Conservation (phyloP, 164 flowering plant genomes). For the Umbilicus rupestris region DNA sequence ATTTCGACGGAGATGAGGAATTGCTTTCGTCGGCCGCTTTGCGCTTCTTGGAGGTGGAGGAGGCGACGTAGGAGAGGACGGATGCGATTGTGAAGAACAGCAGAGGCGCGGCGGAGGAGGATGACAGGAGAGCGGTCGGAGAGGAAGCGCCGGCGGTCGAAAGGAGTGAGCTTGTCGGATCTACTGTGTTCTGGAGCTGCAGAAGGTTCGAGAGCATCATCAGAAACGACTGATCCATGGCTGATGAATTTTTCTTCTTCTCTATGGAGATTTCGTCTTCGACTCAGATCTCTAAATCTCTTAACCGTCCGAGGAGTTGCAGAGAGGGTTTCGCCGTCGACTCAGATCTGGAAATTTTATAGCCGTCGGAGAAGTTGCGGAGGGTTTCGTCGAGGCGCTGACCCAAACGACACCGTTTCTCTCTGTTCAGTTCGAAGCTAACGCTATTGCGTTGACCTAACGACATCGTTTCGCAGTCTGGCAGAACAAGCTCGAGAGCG, state of each 20-base stretch:
- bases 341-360: too few relatives aligned
- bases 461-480: too few relatives aligned
- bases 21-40: constrained; percentile 13
- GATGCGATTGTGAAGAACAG: constrained; percentile 52
- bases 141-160: constrained; percentile 29
- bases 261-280: constrained; percentile 9
- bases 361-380: too few relatives aligned
- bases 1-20: constrained; percentile 20
- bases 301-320: too few relatives aligned
- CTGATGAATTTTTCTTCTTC: constrained; percentile 11
- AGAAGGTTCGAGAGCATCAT: constrained; percentile 83
- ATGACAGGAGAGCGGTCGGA: constrained; percentile 25
- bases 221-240: constrained; percentile 68
- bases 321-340: too few relatives aligned
- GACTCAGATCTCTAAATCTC: background rate
- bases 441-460: too few relatives aligned
- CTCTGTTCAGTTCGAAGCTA: too few relatives aligned
- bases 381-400: too few relatives aligned
- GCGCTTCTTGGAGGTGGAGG: constrained; percentile 15
- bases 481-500: too few relatives aligned
- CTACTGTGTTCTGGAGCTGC: constrained; percentile 80
- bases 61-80: constrained; percentile 43
- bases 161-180: constrained; percentile 59
- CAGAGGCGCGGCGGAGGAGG: constrained; percentile 51
- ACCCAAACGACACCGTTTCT: background rate